Base-by-base conservation (phyloP, 495 filamentous ascomycete species). In the Extremus antarcticus region DNA sequence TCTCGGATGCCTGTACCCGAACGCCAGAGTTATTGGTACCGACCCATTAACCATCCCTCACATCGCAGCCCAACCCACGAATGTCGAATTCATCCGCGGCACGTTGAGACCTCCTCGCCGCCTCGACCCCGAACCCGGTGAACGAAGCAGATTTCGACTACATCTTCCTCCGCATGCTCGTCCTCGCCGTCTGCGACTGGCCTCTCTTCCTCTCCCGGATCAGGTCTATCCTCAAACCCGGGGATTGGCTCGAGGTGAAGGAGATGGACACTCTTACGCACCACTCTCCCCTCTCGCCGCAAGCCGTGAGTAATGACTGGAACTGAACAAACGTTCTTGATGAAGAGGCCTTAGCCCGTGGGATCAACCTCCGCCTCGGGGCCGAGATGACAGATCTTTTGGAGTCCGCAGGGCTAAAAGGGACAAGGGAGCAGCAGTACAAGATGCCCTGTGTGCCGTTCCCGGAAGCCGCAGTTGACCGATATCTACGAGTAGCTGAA, bases 21-120 rank as follows among this genome's bases (percentile, higher is more conserved):
- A 32, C 9, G 52, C 53, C 22, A 17, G 47, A 25, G 58, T 56
- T 7, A 24, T 56, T 23, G 58, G 58, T 2, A 21, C 53, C 9
- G 53, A 60, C 23, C 47, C 53, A 38, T 45, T 19, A 17, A 22
- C 35, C 13, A 53, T 60, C 19, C 38, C 52, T 11, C 19, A 54
- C 20, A 16, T 25, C 25, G 3, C 10, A 32, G 19, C 20, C 15
- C 40, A 43, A 20, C 50, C 50, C 13, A 3, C 29, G 23, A 53
- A 53, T 35, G 32, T 43, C 1, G 19, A 40, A n/a, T 53, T 53
- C 50, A 16, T 41, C 32, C 50, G 13, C 2, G 50, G 50, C 11
- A 40, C 22, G 15, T 4, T 53, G 38, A 21, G 41, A 45, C 41
- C 16, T 45, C 41, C 16, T 45, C 41, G 20, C 7, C 4, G n/a